A percentile compares a stretch with the other conserved stretches of the same genome.
Evolutionary conservation across 306 rosid species (phyloP).

Genomic region (Medicago ruthenica): DNA sequence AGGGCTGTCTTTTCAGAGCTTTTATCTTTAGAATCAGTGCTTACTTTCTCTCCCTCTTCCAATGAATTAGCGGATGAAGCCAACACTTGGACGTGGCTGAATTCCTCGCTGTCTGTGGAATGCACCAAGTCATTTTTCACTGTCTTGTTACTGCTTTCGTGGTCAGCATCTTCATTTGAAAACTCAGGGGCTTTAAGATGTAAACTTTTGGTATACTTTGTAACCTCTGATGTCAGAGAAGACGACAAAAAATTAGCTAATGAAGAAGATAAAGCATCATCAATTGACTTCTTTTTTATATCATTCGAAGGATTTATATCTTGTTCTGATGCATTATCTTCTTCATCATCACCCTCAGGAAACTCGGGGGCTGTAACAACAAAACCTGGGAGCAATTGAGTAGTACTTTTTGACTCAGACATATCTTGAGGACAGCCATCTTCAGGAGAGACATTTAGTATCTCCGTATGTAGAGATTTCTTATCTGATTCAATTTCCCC

Average conservation of each 20-base stretch:
- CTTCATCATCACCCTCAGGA: slow-evolving; percentile 66
- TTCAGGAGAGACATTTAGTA: too few species aligned
- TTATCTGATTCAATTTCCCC: too few species aligned
- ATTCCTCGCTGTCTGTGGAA: slow-evolving; percentile 42
- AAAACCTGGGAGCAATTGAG: slow-evolving; percentile 67
- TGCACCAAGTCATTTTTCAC: slow-evolving; percentile 40
- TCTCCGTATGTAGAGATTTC: too few species aligned
- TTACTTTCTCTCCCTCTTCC: too few species aligned
- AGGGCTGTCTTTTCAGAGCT: too few species aligned
- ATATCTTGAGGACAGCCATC: too few species aligned
- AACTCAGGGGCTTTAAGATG: slow-evolving; percentile 66
- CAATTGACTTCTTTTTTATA: slow-evolving; percentile 66
- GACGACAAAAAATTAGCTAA: slow-evolving; percentile 73
- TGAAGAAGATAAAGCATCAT: slow-evolving; percentile 84
- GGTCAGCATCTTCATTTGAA: slow-evolving; percentile 58
- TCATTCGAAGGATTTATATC: slow-evolving; percentile 42
- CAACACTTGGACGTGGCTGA: too few species aligned
- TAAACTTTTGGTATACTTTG: slow-evolving; percentile 51
- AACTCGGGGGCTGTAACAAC: slow-evolving; percentile 86
- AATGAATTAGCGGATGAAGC: too few species aligned
- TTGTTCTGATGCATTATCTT: slow-evolving; percentile 42
- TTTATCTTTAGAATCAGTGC: too few species aligned
- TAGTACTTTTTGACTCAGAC: too few species aligned
- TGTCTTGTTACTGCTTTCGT: slow-evolving; percentile 30
- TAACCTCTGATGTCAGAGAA: slow-evolving; percentile 43